Conservation (phyloP, 108 stramenopile genomes). For the Fistulifera pelliculosa region DNA sequence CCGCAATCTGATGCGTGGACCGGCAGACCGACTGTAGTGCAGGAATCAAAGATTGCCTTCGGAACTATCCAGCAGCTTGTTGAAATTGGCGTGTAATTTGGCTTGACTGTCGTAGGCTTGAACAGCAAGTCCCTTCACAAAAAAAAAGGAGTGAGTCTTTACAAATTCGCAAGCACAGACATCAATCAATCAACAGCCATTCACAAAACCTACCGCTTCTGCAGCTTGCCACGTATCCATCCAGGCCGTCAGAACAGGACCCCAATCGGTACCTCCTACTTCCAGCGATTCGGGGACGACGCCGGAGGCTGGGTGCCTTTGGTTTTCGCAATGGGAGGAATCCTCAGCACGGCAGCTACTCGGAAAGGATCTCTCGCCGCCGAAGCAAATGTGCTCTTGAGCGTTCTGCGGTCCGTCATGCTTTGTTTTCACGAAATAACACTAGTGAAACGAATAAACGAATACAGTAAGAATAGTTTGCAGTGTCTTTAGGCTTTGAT, state of each 20-base stretch:
- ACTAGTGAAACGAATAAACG: no score
- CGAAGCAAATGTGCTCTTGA: no score
- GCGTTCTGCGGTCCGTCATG: no score
- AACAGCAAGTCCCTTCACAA: conserved; percentile 33
- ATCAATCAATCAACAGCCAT: neutral
- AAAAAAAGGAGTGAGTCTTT: conserved; percentile 7
- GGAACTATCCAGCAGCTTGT: conserved; percentile 52
- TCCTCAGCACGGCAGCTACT: no score
- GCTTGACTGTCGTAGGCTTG: conserved; percentile 53
- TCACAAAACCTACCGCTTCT: conserved; percentile 38
- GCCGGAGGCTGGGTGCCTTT: conserved; percentile 6
- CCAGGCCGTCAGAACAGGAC: conserved; percentile 38
- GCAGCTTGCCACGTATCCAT: conserved; percentile 52
- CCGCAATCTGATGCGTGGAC: conserved; percentile 55
- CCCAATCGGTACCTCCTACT: conserved; percentile 52
- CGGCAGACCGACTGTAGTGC: conserved; percentile 66
- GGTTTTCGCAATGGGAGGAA: neutral
- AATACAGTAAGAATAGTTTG: no score
- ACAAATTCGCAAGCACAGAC: no score
- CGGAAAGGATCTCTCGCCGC: no score
- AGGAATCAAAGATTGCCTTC: conserved; percentile 80
- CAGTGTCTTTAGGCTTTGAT: no score
- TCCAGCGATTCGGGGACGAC: conserved; percentile 12
- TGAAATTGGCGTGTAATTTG: conserved; percentile 52
- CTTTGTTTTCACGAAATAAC: no score